phyloP scores from a whole-genome alignment of 108 stramenopile species.

The Cyclostephanos invisitatus region DNA sequence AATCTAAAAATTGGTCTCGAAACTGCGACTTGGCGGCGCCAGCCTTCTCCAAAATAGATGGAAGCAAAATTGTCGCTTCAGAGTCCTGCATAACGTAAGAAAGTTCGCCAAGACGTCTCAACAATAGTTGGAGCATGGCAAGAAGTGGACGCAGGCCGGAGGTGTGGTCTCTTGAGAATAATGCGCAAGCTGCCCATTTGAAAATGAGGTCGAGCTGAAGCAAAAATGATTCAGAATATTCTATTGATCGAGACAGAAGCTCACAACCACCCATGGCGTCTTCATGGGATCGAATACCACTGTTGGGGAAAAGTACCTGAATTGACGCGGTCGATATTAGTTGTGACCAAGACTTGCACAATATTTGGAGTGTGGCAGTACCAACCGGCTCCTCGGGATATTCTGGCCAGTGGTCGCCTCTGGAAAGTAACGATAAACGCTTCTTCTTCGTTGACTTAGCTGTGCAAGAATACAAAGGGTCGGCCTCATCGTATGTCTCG shows the following conservation, averaged over 20 bases:
- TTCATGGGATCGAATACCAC: conserved; percentile 75
- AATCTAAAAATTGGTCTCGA: conserved; percentile 57
- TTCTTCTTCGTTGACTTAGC: conserved; percentile 35
- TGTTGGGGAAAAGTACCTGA: conserved; percentile 64
- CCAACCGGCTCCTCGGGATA: conserved; percentile 82
- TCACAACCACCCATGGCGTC: conserved; percentile 70
- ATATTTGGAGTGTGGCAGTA: conserved; percentile 22
- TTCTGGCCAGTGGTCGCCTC: conserved; percentile 69
- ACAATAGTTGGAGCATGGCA: conserved; percentile 40
- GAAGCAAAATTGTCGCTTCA: conserved; percentile 67
- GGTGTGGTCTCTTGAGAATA: conserved; percentile 77
- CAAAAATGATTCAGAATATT: conserved; percentile 53
- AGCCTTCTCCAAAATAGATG: conserved; percentile 78
- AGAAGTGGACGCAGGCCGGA: conserved; percentile 72
- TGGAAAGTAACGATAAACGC: conserved; percentile 25
- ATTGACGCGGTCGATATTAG: conserved; percentile 50
- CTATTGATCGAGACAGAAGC: conserved; percentile 58
- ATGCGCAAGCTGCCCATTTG: conserved; percentile 71
- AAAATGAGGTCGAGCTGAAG: conserved; percentile 77
- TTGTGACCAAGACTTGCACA: conserved; percentile 73
- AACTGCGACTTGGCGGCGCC: conserved; percentile 73
- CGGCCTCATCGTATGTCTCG: conserved; percentile 6
- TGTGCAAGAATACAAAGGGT: conserved; percentile 32
- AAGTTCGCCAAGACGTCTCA: conserved; percentile 55
- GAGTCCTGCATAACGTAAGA: conserved; percentile 46